These are phyloP conservation scores for Xylaria palmicola DNA, from an alignment of 495 filamentous ascomycete species.

Conservation along the genomic window DNA sequence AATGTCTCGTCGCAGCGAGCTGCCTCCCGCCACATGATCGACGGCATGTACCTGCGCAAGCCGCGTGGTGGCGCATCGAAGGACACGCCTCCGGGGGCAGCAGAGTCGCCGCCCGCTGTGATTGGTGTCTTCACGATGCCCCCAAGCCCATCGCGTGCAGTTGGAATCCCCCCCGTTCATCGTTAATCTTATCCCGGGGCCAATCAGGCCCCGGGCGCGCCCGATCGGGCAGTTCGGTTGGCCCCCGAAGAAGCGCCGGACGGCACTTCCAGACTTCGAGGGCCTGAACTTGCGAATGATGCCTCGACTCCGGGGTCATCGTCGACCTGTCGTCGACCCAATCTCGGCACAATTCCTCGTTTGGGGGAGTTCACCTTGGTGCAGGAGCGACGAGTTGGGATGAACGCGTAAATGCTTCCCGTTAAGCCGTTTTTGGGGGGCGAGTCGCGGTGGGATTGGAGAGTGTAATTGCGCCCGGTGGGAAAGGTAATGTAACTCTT, in stretches of 20 bases:
- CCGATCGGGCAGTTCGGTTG: slow-evolving; percentile 28
- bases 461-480: background rate
- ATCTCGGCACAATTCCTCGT: slow-evolving; percentile 8
- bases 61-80: slow-evolving; percentile 2
- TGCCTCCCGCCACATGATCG: slow-evolving; percentile 12
- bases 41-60: slow-evolving; percentile 17
- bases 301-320: background rate
- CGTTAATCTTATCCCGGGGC: slow-evolving; percentile 16
- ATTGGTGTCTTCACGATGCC: slow-evolving; percentile 2
- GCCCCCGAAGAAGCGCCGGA: slow-evolving; percentile 31
- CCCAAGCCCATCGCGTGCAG: background rate
- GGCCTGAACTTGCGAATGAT: background rate
- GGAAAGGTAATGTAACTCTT: slow-evolving; percentile 8
- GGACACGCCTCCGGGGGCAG: background rate
- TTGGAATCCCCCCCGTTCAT: background rate
- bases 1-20: background rate
- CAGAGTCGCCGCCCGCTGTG: background rate
- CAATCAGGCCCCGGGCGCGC: background rate
- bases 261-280: slow-evolving; percentile 1
- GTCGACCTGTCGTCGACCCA: background rate
- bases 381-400: background rate
- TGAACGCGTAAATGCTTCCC: background rate
- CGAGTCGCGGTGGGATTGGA: too few relatives aligned
- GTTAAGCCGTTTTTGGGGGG: background rate
- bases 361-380: background rate